Evolutionary conservation across 83 land plant species (phyloP).

Genomic region (Picea abies): DNA sequence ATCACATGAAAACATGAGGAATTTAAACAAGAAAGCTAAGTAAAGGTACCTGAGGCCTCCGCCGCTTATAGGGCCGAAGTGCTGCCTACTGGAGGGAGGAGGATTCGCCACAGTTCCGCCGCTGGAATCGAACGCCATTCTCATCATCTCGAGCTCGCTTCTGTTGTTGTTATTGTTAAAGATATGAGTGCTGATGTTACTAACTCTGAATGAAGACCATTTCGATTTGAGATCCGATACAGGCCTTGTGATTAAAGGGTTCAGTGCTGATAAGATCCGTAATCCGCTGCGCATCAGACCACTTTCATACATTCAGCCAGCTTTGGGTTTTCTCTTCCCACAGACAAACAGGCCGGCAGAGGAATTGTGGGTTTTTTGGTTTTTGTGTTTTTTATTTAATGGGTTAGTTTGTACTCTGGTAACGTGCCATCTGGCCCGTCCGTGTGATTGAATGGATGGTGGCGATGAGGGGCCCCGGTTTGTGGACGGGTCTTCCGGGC

Average conservation of each 20-base stretch:
- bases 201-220: background rate
- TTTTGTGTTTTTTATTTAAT: background rate
- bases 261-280: background rate
- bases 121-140: conserved; percentile 1
- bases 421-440: background rate
- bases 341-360: too few relatives aligned
- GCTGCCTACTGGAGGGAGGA: background rate
- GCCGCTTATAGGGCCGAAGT: conserved; percentile 8
- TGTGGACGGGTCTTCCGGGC: background rate
- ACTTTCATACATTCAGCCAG: too few relatives aligned
- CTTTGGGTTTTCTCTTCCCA: too few relatives aligned
- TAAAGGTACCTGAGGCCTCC: background rate
- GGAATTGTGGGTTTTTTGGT: background rate
- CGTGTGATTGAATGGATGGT: background rate
- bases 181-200: too few relatives aligned
- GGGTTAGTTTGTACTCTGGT: background rate
- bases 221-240: background rate
- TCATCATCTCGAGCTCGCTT: conserved; percentile 5
- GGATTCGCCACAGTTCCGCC: background rate
- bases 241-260: background rate
- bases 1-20: background rate
- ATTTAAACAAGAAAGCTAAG: background rate
- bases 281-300: background rate
- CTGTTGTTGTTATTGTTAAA: too few relatives aligned
- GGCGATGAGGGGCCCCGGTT: background rate